A percentile compares a stretch with the other conserved stretches of the same genome.
Conservation (phyloP, 352 stramenopile species). For the Achlya hypogyna region DNA sequence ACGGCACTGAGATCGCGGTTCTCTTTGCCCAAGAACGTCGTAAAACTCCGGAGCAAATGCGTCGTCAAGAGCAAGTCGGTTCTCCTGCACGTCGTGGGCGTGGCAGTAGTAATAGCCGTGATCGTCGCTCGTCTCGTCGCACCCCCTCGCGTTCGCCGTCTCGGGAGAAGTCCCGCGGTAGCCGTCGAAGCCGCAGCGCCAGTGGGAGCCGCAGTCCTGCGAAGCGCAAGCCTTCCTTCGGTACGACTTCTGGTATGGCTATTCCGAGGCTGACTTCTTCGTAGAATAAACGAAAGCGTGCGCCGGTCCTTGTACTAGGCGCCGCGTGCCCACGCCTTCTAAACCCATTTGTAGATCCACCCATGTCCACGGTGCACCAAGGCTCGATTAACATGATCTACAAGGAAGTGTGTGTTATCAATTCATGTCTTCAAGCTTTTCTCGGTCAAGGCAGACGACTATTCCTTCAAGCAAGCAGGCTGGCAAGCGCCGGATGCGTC, state of each 20-base stretch:
- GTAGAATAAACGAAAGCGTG: neutral
- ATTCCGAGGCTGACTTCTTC: no score
- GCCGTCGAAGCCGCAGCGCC: constrained; percentile 7
- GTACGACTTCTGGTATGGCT: neutral
- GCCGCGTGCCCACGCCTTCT: neutral
- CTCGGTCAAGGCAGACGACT: neutral
- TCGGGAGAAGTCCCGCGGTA: neutral
- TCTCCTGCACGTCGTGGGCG: neutral
- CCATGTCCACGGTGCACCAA: neutral
- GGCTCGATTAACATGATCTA: neutral
- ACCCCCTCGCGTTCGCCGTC: constrained; percentile 19
- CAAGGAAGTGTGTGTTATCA: constrained; percentile 8
- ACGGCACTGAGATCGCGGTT: constrained; percentile 64
- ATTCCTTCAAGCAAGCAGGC: neutral
- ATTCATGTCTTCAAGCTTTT: neutral
- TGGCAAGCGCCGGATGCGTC: constrained; percentile 3
- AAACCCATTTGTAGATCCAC: neutral
- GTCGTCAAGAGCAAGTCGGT: constrained; percentile 17
- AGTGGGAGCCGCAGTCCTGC: constrained; percentile 5
- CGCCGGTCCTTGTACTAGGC: neutral
- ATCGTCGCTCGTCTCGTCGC: constrained; percentile 21
- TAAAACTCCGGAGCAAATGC: constrained; percentile 74
- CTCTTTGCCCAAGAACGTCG: constrained; percentile 67
- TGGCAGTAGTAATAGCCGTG: neutral
- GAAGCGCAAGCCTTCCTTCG: neutral